A percentile compares a stretch with the other conserved stretches of the same genome.
phyloP scores from a whole-genome alignment of 2,329 filamentous ascomycete genomes.

The Penicillium sp. region DNA sequence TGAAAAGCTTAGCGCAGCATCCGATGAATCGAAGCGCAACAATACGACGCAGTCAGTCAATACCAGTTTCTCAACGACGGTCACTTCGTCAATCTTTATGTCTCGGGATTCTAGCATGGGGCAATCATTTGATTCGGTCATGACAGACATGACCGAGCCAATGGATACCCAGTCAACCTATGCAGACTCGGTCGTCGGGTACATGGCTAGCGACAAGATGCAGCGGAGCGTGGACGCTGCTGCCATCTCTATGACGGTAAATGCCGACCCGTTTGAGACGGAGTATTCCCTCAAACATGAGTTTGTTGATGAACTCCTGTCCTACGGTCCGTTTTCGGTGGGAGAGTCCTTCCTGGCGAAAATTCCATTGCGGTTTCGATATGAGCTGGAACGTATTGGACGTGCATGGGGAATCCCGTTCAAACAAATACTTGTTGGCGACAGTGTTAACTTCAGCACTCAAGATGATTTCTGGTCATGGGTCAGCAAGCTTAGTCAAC shows the following conservation, averaged over 20 bases:
- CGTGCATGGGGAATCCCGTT: constrained; percentile 27
- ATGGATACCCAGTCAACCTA: constrained; percentile 24
- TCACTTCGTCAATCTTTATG: constrained; percentile 16
- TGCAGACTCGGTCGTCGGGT: constrained; percentile 25
- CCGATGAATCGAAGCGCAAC: constrained; percentile 14
- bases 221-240: constrained; percentile 8
- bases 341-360: constrained; percentile 22
- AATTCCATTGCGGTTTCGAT: constrained; percentile 35
- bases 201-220: constrained; percentile 19
- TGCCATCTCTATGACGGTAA: constrained; percentile 2
- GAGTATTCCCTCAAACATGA: constrained; percentile 15
- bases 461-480: constrained; percentile 35
- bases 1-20: constrained; percentile 17
- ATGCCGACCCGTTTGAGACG: constrained; percentile 5
- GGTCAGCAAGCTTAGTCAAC: constrained; percentile 24
- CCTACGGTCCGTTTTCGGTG: constrained; percentile 36
- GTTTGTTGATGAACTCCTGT: constrained; percentile 28
- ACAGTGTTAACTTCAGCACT: constrained; percentile 21
- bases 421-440: constrained; percentile 27
- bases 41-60: constrained; percentile 13
- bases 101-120: constrained; percentile 7
- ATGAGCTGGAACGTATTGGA: constrained; percentile 38
- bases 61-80: constrained; percentile 26
- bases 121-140: constrained; percentile 29
- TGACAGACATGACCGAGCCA: constrained; percentile 28